Conservation (phyloP, 2,329 filamentous ascomycete genomes). For the Ophiocordyceps robertsii region DNA sequence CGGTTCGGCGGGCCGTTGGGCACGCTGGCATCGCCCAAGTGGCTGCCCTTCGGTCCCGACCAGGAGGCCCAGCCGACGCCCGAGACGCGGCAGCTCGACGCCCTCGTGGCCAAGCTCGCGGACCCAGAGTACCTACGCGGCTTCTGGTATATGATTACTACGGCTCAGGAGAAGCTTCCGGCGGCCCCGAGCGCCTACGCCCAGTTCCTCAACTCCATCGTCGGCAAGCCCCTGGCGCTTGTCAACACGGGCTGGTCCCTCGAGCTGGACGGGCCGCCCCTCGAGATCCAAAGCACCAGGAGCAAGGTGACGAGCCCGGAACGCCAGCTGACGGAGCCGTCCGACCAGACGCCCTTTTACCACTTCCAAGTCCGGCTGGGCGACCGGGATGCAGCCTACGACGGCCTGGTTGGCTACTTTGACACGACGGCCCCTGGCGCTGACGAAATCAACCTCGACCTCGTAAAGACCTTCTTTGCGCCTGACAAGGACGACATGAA, state of each 20-base stretch:
- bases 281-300: slow-evolving; percentile 8
- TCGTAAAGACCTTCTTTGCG: slow-evolving; percentile 14
- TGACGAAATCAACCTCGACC: slow-evolving; percentile 9
- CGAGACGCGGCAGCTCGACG: slow-evolving; percentile 14
- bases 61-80: slow-evolving; percentile 1
- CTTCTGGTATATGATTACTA: slow-evolving; percentile 22
- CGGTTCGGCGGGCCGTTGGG: slow-evolving; percentile 18
- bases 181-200: slow-evolving; percentile 21
- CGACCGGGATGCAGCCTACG: slow-evolving; percentile 16
- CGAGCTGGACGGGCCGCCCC: slow-evolving; percentile 15
- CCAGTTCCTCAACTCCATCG: slow-evolving; percentile 18
- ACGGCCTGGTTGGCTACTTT: slow-evolving; percentile 28
- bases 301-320: background rate
- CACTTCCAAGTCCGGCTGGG: slow-evolving; percentile 23
- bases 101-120: slow-evolving; percentile 10
- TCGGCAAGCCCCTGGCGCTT: slow-evolving; percentile 27
- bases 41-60: slow-evolving; percentile 19
- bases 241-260: slow-evolving; percentile 24
- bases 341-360: slow-evolving; percentile 10
- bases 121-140: slow-evolving; percentile 14
- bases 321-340: background rate
- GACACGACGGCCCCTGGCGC: slow-evolving; percentile 3
- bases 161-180: slow-evolving; percentile 10
- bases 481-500: slow-evolving; percentile 1
- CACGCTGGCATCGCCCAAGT: slow-evolving; percentile 9